Base-by-base conservation (phyloP, 1,284 basidiomycete species). In the Cystobasidium slooffiae region DNA sequence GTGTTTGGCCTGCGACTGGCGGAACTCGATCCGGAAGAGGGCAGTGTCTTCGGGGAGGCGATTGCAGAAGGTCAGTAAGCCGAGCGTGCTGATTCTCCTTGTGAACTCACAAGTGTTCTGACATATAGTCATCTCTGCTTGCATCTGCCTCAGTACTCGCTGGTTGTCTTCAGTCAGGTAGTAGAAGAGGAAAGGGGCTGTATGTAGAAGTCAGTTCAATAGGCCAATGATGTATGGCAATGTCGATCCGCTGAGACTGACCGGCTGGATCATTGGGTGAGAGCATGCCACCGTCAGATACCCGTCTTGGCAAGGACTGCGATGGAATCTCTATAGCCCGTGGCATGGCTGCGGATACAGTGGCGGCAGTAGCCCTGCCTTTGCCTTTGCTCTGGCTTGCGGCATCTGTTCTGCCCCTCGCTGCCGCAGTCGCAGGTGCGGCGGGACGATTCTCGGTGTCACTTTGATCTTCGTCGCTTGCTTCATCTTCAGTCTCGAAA, bases 151-250 rank as follows among this genome's bases (percentile, higher is more conserved):
- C 10, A 1, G 43, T 7, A 65, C 63, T 16, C 70, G 49, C 6
- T 20, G 14, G 6, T 41, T 22, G 14, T 59, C 63, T 43, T 44
- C 62, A 39, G 31, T 43, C 22, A 73, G 52, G 37, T 73, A 73
- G 22, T n/a, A 56, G 37, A 65, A 73, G 22, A 73, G 70, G 39
- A 73, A 73, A n/a, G 62, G 70, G n/a, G 62, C 70, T 73, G 70
- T 22, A 14, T 8, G 7, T 3, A 22, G 8, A 49, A 4, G 47
- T 31, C 22, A 47, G 31, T 5, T 6, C 3, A 14, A 43, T 5
- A n/a, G n/a, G 20, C 39, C 9, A 6, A 62, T 44, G 0, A 53
- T 14, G 14, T 22, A 9, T 20, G 31, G 44, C n/a, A 0, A 10
- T 7, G 46, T 20, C 14, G 37, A 4, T 6, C 8, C n/a, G 51